Percentiles rank a stretch among this genome's conserved stretches.
These are phyloP conservation scores for Cordyceps javanica DNA, from an alignment of 2,329 filamentous ascomycete species.

Conservation along the genomic window DNA sequence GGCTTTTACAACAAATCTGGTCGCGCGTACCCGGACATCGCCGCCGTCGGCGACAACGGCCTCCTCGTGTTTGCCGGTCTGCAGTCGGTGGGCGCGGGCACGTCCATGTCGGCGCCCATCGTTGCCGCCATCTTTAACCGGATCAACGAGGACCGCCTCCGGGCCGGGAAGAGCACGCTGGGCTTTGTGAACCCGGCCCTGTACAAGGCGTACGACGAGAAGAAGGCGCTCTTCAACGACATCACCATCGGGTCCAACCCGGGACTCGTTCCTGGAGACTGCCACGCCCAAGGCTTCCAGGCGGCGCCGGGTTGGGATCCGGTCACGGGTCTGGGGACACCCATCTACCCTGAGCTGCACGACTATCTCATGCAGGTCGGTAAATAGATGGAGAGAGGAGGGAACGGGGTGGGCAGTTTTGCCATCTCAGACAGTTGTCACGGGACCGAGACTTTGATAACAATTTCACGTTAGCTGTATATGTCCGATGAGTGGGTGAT, in stretches of 20 bases:
- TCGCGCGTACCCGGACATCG: conserved; percentile 33
- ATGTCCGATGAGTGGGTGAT: too few species aligned
- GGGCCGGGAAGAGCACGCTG: conserved; percentile 29
- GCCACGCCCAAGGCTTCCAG: neutral
- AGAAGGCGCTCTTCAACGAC: neutral
- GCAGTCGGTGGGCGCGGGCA: neutral
- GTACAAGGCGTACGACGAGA: conserved; percentile 3
- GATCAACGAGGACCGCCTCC: conserved; percentile 16
- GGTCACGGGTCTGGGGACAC: neutral
- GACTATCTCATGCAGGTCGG: neutral
- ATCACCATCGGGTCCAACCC: neutral
- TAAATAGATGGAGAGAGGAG: neutral
- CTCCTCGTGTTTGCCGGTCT: conserved; percentile 31
- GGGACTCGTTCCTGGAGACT: neutral
- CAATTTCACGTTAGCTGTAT: too few species aligned
- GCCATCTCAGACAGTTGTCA: neutral
- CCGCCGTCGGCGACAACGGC: conserved; percentile 39
- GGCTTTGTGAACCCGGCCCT: conserved; percentile 24
- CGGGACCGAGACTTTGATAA: too few species aligned
- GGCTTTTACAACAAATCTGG: conserved; percentile 32
- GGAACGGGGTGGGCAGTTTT: neutral
- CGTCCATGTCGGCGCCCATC: conserved; percentile 16
- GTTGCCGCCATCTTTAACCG: conserved; percentile 16
- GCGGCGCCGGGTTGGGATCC: neutral
- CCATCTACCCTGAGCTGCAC: neutral